Evolutionary conservation across 306 rosid species (phyloP), one percentile per base, ranked within the genome.

Genomic region (Medicago arabica): DNA sequence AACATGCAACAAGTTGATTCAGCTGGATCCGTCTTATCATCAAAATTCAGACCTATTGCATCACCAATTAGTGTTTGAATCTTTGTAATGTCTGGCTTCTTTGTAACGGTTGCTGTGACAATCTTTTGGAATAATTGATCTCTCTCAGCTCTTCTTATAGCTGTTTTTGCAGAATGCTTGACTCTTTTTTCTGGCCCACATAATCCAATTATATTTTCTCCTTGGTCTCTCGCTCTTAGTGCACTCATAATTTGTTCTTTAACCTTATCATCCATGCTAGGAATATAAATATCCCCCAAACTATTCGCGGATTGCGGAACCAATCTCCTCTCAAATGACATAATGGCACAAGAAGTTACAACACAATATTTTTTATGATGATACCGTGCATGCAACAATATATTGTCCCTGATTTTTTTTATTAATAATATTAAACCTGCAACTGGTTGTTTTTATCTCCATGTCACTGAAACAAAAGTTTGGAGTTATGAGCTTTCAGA

Each of bases 61-160:
- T 7, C 51, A 43, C 55, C 72, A 67, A 67, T 67, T 19, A 21
- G 39, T 7, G 39, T 67, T 41, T 67, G 72, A 23, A 67, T 67
- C 15, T 23, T 21, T 19, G 13, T 6, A 67, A 67, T 7, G 2
- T 67, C 69, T 16, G 9, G n/a, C 13, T 19, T 57, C 62, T 57
- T 4, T 9, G 62, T 21, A 15, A 19, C 62, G 11, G n/a, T 19
- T 57, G 62, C 8, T 19, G n/a, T 57, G 8, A 21, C 36, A 57
- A 57, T 57, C 2, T 57, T 21, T 21, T 57, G 8, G n/a, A 57
- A 57, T 8, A 57, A 57, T 57, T 21, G n/a, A 57, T 57, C 62
- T 21, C 62, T 57, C 38, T 21, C 38, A 11, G 16, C 36, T 57
- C 36, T 57, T 57, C 63, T 57, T 57, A 21, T 57, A 57, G 34